phyloP scores from a whole-genome alignment of 495 filamentous ascomycete genomes.

The Podospora comata region DNA sequence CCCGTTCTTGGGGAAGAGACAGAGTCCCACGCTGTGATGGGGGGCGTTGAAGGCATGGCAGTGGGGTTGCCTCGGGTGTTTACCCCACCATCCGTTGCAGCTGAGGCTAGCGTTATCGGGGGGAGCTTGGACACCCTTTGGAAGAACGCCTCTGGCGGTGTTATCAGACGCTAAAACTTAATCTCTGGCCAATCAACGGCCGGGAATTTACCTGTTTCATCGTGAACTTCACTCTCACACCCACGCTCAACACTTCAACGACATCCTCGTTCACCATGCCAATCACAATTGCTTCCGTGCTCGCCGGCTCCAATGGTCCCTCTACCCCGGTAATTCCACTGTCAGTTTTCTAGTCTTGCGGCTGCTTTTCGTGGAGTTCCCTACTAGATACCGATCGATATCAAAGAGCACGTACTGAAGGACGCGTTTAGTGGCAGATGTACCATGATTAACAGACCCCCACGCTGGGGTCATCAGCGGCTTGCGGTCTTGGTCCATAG shows the following conservation, averaged over 20 bases:
- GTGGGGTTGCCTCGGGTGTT: neutral
- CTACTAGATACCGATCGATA: neutral
- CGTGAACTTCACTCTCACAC: neutral
- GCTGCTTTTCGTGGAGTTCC: neutral
- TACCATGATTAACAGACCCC: neutral
- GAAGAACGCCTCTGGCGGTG: conserved; percentile 10
- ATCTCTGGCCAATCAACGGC: conserved; percentile 5
- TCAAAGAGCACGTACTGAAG: neutral
- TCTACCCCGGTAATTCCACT: neutral
- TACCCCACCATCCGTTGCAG: neutral
- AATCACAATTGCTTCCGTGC: too few relatives aligned
- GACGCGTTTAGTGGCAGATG: neutral
- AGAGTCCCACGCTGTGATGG: too few relatives aligned
- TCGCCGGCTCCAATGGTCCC: too few relatives aligned
- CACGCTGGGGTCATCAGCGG: conserved; percentile 7
- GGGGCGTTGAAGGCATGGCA: too few relatives aligned
- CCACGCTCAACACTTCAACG: neutral
- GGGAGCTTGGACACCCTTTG: neutral
- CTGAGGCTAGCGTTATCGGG: conserved; percentile 9
- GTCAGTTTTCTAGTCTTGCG: neutral
- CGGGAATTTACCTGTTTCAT: neutral
- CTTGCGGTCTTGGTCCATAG: neutral
- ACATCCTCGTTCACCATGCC: neutral
- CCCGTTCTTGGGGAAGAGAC: neutral
- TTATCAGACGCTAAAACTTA: conserved; percentile 13